These are phyloP conservation scores for Berberis thunbergii DNA, from an alignment of 164 flowering plant genomes.

Conservation along the genomic window DNA sequence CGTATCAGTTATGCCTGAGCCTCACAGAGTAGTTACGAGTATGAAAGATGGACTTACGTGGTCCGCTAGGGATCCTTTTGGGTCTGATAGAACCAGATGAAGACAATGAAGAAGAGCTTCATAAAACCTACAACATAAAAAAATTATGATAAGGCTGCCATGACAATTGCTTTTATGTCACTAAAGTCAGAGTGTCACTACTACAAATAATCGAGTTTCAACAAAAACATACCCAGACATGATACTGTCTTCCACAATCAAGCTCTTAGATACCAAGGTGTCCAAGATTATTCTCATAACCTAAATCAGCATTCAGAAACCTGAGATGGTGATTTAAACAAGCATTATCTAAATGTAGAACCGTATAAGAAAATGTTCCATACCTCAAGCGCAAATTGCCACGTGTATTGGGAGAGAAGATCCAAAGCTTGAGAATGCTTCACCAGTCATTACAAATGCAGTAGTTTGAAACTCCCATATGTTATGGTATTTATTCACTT, in stretches of 20 bases:
- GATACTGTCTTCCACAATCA: constrained; percentile 42
- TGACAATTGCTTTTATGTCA: neutral
- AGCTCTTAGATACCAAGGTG: constrained; percentile 40
- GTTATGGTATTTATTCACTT: constrained; percentile 16
- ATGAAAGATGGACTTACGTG: constrained; percentile 46
- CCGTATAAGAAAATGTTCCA: neutral
- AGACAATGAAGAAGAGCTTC: constrained; percentile 62
- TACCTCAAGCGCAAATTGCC: constrained; percentile 74
- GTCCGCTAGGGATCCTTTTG: constrained; percentile 58
- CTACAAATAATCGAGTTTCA: neutral
- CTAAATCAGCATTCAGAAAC: constrained; percentile 25
- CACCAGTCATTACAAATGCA: constrained; percentile 57
- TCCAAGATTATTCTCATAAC: constrained; percentile 71
- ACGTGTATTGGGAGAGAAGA: constrained; percentile 47
- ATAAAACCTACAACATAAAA: constrained; percentile 57
- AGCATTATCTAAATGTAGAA: neutral
- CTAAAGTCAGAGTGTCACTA: neutral
- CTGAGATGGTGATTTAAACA: neutral
- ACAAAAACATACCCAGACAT: constrained; percentile 45
- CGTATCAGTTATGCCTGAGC: neutral
- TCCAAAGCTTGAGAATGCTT: constrained; percentile 45
- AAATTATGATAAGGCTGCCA: no score
- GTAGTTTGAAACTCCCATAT: constrained; percentile 52
- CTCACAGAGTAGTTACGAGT: neutral
- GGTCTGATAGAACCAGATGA: constrained; percentile 65